Percentiles rank a stretch among this genome's conserved stretches.
These are phyloP conservation scores for Mycosphaerella arachidis DNA, from an alignment of 2,329 filamentous ascomycete species.

Conservation along the genomic window DNA sequence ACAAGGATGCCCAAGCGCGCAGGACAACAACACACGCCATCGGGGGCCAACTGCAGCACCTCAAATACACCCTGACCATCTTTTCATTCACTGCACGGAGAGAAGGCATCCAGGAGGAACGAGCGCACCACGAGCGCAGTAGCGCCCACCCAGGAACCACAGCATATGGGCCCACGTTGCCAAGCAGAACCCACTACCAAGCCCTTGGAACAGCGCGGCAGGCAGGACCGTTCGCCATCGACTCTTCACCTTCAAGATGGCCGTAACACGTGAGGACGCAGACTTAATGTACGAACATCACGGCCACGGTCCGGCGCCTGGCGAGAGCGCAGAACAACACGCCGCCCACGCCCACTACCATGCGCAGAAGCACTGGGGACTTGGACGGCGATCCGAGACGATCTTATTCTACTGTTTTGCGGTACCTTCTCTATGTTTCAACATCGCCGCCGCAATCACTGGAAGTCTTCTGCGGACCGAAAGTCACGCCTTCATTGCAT, in stretches of 20 bases:
- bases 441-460: constrained; percentile 27
- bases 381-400: constrained; percentile 23
- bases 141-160: background rate
- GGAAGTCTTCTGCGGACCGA: constrained; percentile 21
- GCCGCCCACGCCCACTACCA: constrained; percentile 22
- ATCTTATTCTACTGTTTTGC: constrained; percentile 30
- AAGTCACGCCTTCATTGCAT: constrained; percentile 24
- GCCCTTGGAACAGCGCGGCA: background rate
- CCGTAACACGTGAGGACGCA: constrained; percentile 14
- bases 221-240: background rate
- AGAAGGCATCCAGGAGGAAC: background rate
- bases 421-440: constrained; percentile 26
- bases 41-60: background rate
- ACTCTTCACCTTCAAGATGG: constrained; percentile 5
- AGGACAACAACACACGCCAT: background rate
- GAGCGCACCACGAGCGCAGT: background rate
- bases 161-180: background rate
- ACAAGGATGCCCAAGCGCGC: background rate
- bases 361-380: constrained; percentile 28
- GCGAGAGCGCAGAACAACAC: constrained; percentile 29
- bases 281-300: constrained; percentile 12
- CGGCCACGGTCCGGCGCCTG: constrained; percentile 19
- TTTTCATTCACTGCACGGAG: background rate
- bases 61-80: background rate
- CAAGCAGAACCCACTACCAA: background rate